Conservation (phyloP, 768 basidiomycete species). For the Amanita phalloides region DNA sequence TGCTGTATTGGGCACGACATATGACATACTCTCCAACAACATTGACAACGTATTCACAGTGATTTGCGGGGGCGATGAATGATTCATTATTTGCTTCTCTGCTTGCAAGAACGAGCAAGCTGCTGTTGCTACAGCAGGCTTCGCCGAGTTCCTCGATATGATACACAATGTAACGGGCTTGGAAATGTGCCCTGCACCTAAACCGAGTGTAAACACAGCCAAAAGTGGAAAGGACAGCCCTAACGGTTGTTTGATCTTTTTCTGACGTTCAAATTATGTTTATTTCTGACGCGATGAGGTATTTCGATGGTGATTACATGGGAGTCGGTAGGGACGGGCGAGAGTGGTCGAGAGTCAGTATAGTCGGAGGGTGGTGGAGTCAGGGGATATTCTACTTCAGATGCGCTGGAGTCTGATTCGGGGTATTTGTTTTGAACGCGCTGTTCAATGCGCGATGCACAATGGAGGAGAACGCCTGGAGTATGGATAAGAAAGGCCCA, state of each 20-base stretch:
- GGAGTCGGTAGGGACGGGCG: constrained; percentile 28
- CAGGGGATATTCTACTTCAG: constrained; percentile 57
- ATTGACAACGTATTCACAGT: constrained; percentile 33
- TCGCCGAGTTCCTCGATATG: constrained; percentile 48
- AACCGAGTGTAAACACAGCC: neutral
- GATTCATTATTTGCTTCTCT: constrained; percentile 3
- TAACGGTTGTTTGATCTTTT: constrained; percentile 2
- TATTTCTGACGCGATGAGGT: neutral
- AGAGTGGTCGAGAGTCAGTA: constrained; percentile 53
- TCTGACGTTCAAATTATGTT: constrained; percentile 5
- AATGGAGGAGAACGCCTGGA: constrained; percentile 31
- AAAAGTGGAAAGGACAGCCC: neutral
- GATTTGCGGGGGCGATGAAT: neutral
- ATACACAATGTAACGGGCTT: constrained; percentile 39
- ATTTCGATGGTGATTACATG: constrained; percentile 13
- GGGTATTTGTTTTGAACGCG: constrained; percentile 19
- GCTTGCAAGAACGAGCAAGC: constrained; percentile 32
- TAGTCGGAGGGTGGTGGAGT: constrained; percentile 74
- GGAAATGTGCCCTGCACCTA: constrained; percentile 1
- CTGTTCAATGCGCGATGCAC: constrained; percentile 29
- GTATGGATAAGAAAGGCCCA: neutral
- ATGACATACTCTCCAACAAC: constrained; percentile 47
- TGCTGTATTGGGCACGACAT: neutral
- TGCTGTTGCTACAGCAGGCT: constrained; percentile 50
- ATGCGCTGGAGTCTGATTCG: constrained; percentile 27